Evolutionary conservation across 2,329 filamentous ascomycete genomes (phyloP).

Genomic region (Arthrinium puccinioides): DNA sequence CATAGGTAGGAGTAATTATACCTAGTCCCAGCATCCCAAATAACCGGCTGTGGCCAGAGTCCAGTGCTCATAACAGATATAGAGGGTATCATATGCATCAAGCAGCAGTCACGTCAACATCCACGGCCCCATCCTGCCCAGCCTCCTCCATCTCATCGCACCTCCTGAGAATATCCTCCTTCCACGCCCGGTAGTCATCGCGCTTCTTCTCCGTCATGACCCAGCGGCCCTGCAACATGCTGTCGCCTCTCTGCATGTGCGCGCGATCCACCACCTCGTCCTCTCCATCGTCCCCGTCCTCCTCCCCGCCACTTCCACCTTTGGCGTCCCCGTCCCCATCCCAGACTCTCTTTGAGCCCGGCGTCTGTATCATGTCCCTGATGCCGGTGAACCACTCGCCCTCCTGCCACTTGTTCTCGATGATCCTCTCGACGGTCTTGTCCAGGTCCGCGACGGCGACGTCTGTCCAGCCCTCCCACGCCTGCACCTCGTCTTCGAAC

Average conservation of each 20-base stretch:
- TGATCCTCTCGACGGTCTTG: conserved; percentile 51
- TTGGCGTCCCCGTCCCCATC: conserved; percentile 22
- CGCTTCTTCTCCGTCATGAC: conserved; percentile 58
- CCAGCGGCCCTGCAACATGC: conserved; percentile 70
- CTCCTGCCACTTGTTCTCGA: conserved; percentile 48
- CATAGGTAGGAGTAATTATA: too few relatives aligned
- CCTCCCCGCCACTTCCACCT: conserved; percentile 26
- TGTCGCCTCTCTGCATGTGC: conserved; percentile 46
- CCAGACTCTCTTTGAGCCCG: conserved; percentile 9
- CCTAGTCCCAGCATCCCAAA: too few relatives aligned
- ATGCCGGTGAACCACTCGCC: conserved; percentile 59
- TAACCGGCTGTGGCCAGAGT: too few relatives aligned
- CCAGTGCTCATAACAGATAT: too few relatives aligned
- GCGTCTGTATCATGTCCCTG: conserved; percentile 40
- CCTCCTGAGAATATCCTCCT: conserved; percentile 47
- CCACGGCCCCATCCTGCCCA: conserved; percentile 9
- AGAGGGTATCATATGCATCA: conserved; percentile 3
- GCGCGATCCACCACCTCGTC: conserved; percentile 31
- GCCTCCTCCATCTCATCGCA: conserved; percentile 41
- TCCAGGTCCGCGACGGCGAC: conserved; percentile 50
- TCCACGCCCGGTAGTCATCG: conserved; percentile 59
- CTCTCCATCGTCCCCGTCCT: conserved; percentile 24
- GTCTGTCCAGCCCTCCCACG: conserved; percentile 46
- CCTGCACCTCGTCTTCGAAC: conserved; percentile 34
- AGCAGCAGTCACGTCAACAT: conserved; percentile 9